A percentile compares a stretch with the other conserved stretches of the same genome.
Conservation (phyloP, 1,284 basidiomycete genomes). For the Ganoderma resinaceum region DNA sequence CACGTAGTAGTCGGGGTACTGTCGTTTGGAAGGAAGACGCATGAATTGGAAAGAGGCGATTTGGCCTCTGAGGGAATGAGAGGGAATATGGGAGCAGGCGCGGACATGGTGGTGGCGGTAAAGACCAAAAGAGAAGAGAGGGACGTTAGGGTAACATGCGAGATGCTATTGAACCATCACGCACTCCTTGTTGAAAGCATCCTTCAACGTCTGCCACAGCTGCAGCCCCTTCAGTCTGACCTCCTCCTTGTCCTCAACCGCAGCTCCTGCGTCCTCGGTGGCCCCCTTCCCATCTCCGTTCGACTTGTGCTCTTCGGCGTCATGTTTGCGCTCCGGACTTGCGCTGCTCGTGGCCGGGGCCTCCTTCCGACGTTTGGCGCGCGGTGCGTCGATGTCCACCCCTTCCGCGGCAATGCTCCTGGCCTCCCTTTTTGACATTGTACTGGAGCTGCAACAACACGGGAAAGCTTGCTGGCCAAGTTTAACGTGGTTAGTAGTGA, state of each 20-base stretch:
- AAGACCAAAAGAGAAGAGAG: constrained; percentile 29
- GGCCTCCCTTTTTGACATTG: constrained; percentile 75
- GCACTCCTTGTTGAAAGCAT: constrained; percentile 84
- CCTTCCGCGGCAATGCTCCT: constrained; percentile 52
- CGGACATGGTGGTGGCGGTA: constrained; percentile 25
- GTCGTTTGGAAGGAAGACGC: constrained; percentile 76
- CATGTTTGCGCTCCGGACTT: constrained; percentile 34
- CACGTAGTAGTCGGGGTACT: constrained; percentile 93
- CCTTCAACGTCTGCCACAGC: constrained; percentile 78
- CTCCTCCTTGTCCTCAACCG: constrained; percentile 45
- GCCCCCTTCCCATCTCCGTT: constrained; percentile 35
- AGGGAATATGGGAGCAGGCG: constrained; percentile 3
- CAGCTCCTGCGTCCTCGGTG: constrained; percentile 32
- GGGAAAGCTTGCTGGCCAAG: constrained; percentile 18
- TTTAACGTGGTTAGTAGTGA: constrained; percentile 20
- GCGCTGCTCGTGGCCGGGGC: constrained; percentile 42
- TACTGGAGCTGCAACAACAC: constrained; percentile 10
- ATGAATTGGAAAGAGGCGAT: constrained; percentile 77
- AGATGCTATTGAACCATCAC: constrained; percentile 47
- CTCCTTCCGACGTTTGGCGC: constrained; percentile 75
- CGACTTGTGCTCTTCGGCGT: constrained; percentile 31
- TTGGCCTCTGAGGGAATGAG: constrained; percentile 57
- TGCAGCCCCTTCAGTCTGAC: constrained; percentile 68
- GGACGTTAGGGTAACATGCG: constrained; percentile 38
- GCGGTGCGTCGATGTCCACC: constrained; percentile 63